A percentile compares a stretch with the other conserved stretches of the same genome.
These are phyloP conservation scores for Saturnispora dispora DNA, from an alignment of 805 yeast species.

Conservation along the genomic window DNA sequence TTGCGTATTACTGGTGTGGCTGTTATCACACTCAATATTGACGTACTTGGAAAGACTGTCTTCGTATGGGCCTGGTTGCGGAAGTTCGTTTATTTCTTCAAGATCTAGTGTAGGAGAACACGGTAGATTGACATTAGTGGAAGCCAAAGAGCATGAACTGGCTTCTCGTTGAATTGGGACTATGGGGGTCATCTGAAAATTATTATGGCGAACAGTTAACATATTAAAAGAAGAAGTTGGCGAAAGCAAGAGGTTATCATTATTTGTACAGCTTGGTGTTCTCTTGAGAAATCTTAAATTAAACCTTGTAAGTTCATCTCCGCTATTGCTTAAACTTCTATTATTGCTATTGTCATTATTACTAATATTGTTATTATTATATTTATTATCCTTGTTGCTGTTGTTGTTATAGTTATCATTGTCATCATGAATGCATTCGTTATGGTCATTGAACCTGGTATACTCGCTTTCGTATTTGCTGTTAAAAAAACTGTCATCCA, in stretches of 20 bases:
- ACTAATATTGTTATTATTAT: not conserved
- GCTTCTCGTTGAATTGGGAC: not conserved
- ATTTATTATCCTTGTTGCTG: conserved; percentile 1
- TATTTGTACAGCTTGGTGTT: conserved; percentile 3
- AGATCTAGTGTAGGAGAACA: not conserved
- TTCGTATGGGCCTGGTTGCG: not conserved
- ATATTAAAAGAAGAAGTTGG: conserved; percentile 12
- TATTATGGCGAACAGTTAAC: conserved; percentile 3
- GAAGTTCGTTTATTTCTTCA: not conserved
- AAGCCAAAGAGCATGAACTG: conserved; percentile 1
- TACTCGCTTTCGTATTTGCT: not conserved
- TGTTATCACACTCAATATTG: not conserved
- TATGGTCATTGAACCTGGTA: not conserved
- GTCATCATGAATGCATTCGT: conserved; percentile 15
- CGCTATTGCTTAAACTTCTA: not conserved
- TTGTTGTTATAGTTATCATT: not conserved
- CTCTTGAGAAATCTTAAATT: not conserved
- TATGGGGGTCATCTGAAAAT: not conserved
- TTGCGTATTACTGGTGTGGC: not conserved
- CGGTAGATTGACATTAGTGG: conserved; percentile 4
- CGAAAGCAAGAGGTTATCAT: conserved; percentile 13
- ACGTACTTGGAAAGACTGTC: not conserved
- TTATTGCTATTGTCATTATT: not conserved
- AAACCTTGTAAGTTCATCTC: not conserved
- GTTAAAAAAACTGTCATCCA: not conserved